Percentiles rank a stretch among this genome's conserved stretches.
phyloP scores from a whole-genome alignment of 768 basidiomycete species.

The Hydnomerulius pinastri region DNA sequence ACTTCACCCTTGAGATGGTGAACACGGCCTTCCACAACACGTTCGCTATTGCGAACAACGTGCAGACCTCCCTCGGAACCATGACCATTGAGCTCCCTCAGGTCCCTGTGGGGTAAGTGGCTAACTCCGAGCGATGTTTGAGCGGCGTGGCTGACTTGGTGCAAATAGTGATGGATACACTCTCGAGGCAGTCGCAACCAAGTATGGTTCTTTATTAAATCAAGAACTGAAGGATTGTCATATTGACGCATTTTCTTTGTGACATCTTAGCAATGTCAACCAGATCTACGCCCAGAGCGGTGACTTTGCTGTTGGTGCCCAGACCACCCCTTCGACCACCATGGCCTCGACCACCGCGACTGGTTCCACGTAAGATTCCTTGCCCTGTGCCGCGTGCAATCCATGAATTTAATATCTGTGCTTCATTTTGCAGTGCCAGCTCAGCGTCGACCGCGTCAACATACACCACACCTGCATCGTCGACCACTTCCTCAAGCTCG shows the following conservation, averaged over 20 bases:
- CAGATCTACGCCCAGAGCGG: slow-evolving; percentile 42
- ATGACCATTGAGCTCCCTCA: slow-evolving; percentile 46
- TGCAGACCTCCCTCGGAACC: slow-evolving; percentile 37
- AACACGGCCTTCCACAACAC: slow-evolving; percentile 53
- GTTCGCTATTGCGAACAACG: slow-evolving; percentile 58
- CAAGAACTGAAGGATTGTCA: not conserved
- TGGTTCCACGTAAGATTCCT: slow-evolving; percentile 13
- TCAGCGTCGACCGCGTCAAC: slow-evolving; percentile 13
- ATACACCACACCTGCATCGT: slow-evolving; percentile 7
- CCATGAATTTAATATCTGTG: not conserved
- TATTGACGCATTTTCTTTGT: not conserved
- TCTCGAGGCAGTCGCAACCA: slow-evolving; percentile 45
- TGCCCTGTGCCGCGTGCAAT: not conserved
- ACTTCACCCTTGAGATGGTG: slow-evolving; percentile 48
- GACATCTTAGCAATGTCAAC: slow-evolving; percentile 44
- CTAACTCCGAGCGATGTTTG: not conserved
- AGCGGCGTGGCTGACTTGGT: not conserved
- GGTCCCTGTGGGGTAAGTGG: slow-evolving; percentile 45
- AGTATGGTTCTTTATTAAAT: slow-evolving; percentile 24
- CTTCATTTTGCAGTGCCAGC: not conserved
- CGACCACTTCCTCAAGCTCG: slow-evolving; percentile 10
- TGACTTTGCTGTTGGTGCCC: slow-evolving; percentile 43
- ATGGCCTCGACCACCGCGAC: slow-evolving; percentile 12
- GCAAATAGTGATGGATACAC: slow-evolving; percentile 47
- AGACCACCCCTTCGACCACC: slow-evolving; percentile 7